These are phyloP conservation scores for Penicillium paradoxum DNA, from an alignment of 495 filamentous ascomycete genomes.

Conservation along the genomic window DNA sequence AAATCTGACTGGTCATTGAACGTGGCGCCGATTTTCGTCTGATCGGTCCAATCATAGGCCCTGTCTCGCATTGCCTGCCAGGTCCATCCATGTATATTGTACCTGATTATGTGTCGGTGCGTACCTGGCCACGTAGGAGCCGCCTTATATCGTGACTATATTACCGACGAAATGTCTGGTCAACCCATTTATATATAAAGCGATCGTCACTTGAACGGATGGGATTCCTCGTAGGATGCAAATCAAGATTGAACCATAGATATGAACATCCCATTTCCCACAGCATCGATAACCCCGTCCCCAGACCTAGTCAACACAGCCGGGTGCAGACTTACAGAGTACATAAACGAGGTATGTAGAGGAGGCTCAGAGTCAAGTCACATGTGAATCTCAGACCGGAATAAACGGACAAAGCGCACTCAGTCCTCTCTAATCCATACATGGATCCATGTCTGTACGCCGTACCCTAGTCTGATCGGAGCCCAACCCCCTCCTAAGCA, in stretches of 20 bases:
- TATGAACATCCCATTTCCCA: background rate
- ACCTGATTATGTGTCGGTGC: conserved; percentile 14
- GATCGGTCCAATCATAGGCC: conserved; percentile 7
- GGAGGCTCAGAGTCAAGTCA: background rate
- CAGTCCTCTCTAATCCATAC: background rate
- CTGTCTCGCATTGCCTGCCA: conserved; percentile 8
- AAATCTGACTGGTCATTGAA: conserved; percentile 5
- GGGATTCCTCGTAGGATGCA: background rate
- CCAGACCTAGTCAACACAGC: background rate
- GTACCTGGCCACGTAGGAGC: conserved; percentile 21
- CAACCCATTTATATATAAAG: too few species aligned
- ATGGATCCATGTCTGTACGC: background rate
- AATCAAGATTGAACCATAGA: background rate
- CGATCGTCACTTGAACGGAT: too few species aligned
- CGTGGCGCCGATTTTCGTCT: background rate
- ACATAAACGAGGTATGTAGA: conserved; percentile 1
- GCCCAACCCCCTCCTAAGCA: background rate
- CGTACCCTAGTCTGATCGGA: background rate
- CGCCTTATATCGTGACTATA: background rate
- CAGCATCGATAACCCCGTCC: background rate
- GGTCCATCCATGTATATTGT: conserved; percentile 22
- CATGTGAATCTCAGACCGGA: conserved; percentile 8
- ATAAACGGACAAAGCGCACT: conserved; percentile 4
- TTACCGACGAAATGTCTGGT: background rate
- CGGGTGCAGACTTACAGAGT: background rate